Base-by-base conservation (phyloP, 2,329 filamentous ascomycete species). In the Cryphonectria nitschkei region DNA sequence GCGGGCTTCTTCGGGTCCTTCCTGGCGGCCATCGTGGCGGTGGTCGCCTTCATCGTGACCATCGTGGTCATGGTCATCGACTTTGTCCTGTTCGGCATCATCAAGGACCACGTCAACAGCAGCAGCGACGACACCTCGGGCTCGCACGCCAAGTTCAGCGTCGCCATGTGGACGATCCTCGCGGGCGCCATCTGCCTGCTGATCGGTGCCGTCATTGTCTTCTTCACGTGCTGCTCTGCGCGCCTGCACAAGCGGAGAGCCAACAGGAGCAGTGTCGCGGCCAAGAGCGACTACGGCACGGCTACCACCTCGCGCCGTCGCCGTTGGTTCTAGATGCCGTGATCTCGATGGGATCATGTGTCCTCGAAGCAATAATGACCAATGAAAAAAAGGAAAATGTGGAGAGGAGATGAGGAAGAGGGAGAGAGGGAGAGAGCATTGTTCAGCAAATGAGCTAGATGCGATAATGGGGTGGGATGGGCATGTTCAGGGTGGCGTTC, bases 211-310 rank as follows among this genome's bases (percentile, higher is more conserved):
- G 73, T 89, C 68, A 74, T 91, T 65, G 84, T 91, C 70, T 86
- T 92, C 75, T 81, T 90, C 74, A 88, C 87, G 8, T 91, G 89
- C 84, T 90, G 86, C 80, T 84, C 84, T 68, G 81, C 83, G 11
- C 81, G 86, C n/a, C 62, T 82, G 75, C 81, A 81, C 74, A 79
- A 80, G 72, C 77, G 79, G 56, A 80, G 81, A 73, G 79, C 79
- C 74, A 70, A 68, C 34, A 69, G 69, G 26, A 41, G 26, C 14
- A 29, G 29, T 5, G 56, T 70, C n/a, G 78, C 77, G 74, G 74
- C 76, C 68, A 77, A 78, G 63, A 75, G 76, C 64, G 77, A 77
- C 68, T 76, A 76, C 26, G 76, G 75, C 9, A 68, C 73, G 56
- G 19, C 68, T 58, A 52, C 66, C 34, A 43, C 67, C 9, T 37